phyloP scores from a whole-genome alignment of 495 filamentous ascomycete genomes.

The Polyplosphaeria fusca region DNA sequence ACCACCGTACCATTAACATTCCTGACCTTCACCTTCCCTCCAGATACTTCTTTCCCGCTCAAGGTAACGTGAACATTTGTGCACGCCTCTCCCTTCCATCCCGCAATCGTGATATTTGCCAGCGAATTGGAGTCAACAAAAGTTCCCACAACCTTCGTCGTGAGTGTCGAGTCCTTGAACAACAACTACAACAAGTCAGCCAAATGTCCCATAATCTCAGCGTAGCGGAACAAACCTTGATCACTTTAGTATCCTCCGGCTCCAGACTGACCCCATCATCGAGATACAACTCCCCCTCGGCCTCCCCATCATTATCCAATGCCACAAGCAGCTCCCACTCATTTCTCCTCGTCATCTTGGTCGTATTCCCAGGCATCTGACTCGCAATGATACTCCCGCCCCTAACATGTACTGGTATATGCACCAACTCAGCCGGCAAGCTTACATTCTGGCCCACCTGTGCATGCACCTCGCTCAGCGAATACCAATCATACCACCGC shows the following conservation, averaged over 20 bases:
- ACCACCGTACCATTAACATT: too few relatives aligned
- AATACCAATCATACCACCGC: constrained; percentile 40
- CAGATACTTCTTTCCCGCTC: too few relatives aligned
- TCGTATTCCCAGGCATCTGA: constrained; percentile 32
- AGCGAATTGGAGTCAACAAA: background rate
- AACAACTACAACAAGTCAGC: background rate
- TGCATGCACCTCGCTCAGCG: constrained; percentile 13
- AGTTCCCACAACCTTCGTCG: background rate
- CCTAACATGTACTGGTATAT: constrained; percentile 24
- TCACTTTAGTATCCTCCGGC: background rate
- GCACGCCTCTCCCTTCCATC: background rate
- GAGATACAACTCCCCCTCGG: constrained; percentile 32
- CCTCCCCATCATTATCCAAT: constrained; percentile 22
- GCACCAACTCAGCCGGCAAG: constrained; percentile 21
- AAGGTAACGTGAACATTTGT: too few relatives aligned
- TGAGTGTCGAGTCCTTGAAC: background rate
- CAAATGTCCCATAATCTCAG: background rate
- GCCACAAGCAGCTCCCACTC: constrained; percentile 27
- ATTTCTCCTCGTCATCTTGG: constrained; percentile 19
- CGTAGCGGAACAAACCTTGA: background rate
- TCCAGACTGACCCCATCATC: constrained; percentile 34
- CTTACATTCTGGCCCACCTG: constrained; percentile 30
- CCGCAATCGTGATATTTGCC: background rate
- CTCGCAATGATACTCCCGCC: constrained; percentile 26
- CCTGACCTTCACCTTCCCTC: too few relatives aligned